These are phyloP conservation scores for Alternaria dauci DNA, from an alignment of 2,329 filamentous ascomycete genomes.

Conservation along the genomic window DNA sequence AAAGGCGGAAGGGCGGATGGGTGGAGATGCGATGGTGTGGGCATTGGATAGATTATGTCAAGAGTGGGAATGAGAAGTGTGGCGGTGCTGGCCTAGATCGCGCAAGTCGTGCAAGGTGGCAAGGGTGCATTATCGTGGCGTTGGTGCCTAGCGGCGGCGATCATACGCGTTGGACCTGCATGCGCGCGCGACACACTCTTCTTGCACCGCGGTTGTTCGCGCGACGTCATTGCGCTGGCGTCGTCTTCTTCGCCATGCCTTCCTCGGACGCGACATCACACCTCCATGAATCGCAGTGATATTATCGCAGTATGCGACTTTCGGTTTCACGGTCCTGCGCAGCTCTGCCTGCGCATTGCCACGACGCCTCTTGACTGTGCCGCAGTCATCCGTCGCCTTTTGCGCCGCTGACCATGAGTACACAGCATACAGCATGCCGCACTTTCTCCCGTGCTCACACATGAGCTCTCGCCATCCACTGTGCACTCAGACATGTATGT, in stretches of 20 bases:
- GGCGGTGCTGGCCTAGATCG: neutral
- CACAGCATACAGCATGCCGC: neutral
- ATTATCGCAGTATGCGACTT: neutral
- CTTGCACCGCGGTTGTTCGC: neutral
- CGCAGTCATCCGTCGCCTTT: neutral
- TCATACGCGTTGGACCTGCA: neutral
- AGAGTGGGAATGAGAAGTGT: neutral
- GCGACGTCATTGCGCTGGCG: neutral
- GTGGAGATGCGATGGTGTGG: neutral
- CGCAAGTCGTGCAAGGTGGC: neutral
- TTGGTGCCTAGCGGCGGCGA: neutral
- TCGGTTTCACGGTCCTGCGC: neutral
- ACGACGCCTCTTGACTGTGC: neutral
- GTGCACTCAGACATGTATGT: neutral
- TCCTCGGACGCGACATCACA: neutral
- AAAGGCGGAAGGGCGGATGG: neutral
- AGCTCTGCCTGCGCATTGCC: neutral
- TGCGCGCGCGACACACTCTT: neutral
- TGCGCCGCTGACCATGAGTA: neutral
- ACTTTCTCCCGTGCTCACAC: neutral
- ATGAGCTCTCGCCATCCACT: neutral
- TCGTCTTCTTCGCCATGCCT: neutral
- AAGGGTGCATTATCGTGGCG: neutral
- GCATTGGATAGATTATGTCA: neutral
- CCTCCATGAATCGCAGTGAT: neutral